Conservation (phyloP, 2,329 filamentous ascomycete species). For the Shiraia sp. region DNA sequence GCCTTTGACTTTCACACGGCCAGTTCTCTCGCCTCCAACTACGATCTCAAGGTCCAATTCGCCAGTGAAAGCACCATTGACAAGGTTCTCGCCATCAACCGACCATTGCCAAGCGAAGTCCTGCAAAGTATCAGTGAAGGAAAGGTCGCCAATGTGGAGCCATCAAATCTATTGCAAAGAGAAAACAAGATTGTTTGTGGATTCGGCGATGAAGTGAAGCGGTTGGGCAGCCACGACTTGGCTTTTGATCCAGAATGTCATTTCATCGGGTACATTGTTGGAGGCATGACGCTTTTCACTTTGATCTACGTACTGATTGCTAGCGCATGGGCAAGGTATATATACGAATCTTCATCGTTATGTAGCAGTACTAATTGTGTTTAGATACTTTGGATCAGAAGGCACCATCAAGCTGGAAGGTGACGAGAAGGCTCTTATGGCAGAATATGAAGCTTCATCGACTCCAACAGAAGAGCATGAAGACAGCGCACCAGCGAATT, state of each 20-base stretch:
- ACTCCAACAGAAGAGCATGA: background rate
- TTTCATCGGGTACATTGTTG: slow-evolving; percentile 22
- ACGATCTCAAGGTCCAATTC: slow-evolving; percentile 29
- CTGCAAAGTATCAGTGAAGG: slow-evolving; percentile 15
- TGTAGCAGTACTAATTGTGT: slow-evolving; percentile 2
- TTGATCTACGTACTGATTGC: slow-evolving; percentile 20
- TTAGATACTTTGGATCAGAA: slow-evolving; percentile 10
- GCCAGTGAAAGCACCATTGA: slow-evolving; percentile 23
- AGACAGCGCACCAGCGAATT: background rate
- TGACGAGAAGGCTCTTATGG: slow-evolving; percentile 24
- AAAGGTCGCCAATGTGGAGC: slow-evolving; percentile 11
- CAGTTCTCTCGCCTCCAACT: slow-evolving; percentile 21
- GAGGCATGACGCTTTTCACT: slow-evolving; percentile 19
- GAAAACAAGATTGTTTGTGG: slow-evolving; percentile 31
- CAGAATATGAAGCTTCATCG: slow-evolving; percentile 3
- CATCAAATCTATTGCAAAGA: slow-evolving; percentile 8
- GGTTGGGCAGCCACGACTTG: slow-evolving; percentile 5
- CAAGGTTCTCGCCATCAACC: slow-evolving; percentile 20
- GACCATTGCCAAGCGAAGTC: slow-evolving; percentile 24
- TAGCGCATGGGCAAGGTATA: slow-evolving; percentile 27
- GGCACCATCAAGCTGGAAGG: slow-evolving; percentile 26
- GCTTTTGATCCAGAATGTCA: slow-evolving; percentile 11
- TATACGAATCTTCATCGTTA: background rate
- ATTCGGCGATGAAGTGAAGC: slow-evolving; percentile 24
- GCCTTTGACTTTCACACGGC: slow-evolving; percentile 29